Conservation (phyloP, 2,329 filamentous ascomycete genomes). For the Aspergillus costaricaensis region DNA sequence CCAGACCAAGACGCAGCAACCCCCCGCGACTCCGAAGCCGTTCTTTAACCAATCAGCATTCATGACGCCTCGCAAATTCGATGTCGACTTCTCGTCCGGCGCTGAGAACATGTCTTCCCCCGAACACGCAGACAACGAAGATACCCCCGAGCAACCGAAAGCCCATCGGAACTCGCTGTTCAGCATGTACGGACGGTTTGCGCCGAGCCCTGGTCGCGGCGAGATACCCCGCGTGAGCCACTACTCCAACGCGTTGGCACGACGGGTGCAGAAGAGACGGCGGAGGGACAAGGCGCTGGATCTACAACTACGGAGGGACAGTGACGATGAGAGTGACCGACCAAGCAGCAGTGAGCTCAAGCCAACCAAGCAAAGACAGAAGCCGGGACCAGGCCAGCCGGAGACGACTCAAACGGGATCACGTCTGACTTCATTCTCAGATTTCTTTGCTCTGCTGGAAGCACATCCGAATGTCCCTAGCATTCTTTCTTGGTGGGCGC, state of each 20-base stretch:
- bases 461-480: slow-evolving; percentile 66
- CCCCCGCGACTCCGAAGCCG: slow-evolving; percentile 34
- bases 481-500: slow-evolving; percentile 67
- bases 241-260: slow-evolving; percentile 48
- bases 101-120: slow-evolving; percentile 50
- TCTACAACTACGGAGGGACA: slow-evolving; percentile 42
- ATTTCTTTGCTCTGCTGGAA: slow-evolving; percentile 64
- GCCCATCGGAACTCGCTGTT: slow-evolving; percentile 44
- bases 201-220: slow-evolving; percentile 62
- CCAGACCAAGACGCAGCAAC: slow-evolving; percentile 33
- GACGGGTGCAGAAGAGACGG: slow-evolving; percentile 52
- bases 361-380: slow-evolving; percentile 29
- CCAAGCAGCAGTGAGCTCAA: slow-evolving; percentile 40
- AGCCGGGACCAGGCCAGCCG: slow-evolving; percentile 21
- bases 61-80: slow-evolving; percentile 52
- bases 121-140: slow-evolving; percentile 50
- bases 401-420: slow-evolving; percentile 27
- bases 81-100: slow-evolving; percentile 51
- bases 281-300: slow-evolving; percentile 51
- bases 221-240: slow-evolving; percentile 59
- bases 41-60: slow-evolving; percentile 47
- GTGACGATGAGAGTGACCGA: slow-evolving; percentile 46
- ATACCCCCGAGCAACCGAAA: slow-evolving; percentile 47
- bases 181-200: slow-evolving; percentile 46
- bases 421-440: slow-evolving; percentile 43